phyloP scores from a whole-genome alignment of 495 filamentous ascomycete genomes.

The Trichoderma virens region DNA sequence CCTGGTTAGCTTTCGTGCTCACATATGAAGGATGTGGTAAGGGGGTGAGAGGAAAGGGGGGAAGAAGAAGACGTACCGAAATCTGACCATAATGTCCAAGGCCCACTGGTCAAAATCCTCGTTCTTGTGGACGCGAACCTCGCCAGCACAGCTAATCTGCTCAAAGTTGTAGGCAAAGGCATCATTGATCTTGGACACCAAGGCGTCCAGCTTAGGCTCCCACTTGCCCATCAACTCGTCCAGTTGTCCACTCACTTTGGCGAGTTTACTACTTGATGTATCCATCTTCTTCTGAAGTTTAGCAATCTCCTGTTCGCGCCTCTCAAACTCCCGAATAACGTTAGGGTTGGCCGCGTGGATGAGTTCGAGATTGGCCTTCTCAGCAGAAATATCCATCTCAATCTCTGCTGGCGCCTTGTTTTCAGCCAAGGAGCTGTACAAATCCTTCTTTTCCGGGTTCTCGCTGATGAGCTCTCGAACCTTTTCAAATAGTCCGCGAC shows the following conservation, averaged over 20 bases:
- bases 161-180: conserved; percentile 86
- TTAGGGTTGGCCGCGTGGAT: conserved; percentile 72
- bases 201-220: conserved; percentile 76
- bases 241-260: conserved; percentile 44
- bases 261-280: conserved; percentile 42
- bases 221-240: conserved; percentile 50
- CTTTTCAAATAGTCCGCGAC: background rate
- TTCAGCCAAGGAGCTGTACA: conserved; percentile 27
- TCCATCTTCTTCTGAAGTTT: conserved; percentile 42
- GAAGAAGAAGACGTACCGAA: conserved; percentile 51
- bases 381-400: conserved; percentile 64
- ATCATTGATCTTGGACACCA: conserved; percentile 74
- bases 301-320: conserved; percentile 49
- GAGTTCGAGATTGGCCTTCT: conserved; percentile 65
- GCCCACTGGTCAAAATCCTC: conserved; percentile 90
- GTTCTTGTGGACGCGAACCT: conserved; percentile 73
- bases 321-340: conserved; percentile 72
- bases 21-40: background rate
- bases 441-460: conserved; percentile 28
- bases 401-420: conserved; percentile 53
- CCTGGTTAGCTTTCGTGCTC: background rate
- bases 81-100: conserved; percentile 89
- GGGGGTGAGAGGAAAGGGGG: background rate
- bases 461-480: background rate
- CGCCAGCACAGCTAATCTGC: conserved; percentile 91